Conservation (phyloP, 345 rosid species). For the Cochlearia excelsa region DNA sequence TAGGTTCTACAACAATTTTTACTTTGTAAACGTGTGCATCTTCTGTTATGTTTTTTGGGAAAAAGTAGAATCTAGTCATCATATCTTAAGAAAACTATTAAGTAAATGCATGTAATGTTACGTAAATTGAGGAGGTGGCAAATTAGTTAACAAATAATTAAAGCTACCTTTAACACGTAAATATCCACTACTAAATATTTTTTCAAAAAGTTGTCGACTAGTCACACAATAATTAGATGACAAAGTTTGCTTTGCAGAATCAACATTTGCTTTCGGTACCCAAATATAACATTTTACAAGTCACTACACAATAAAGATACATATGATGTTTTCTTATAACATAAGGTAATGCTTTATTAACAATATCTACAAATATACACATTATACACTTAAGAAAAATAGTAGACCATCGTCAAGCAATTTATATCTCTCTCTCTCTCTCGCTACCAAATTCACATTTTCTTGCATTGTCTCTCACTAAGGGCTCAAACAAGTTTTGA, state of each 20-base stretch:
- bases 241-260: conserved; percentile 16
- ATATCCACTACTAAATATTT: conserved; percentile 18
- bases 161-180: conserved; percentile 3
- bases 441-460: conserved; percentile 11
- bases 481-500: not conserved
- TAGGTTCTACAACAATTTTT: not conserved
- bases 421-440: conserved; percentile 12
- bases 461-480: not conserved
- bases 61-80: conserved; percentile 17
- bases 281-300: conserved; percentile 30
- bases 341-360: conserved; percentile 14
- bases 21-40: conserved; percentile 11
- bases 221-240: conserved; percentile 21
- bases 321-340: not conserved
- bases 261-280: not conserved
- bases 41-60: not conserved
- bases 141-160: conserved; percentile 7
- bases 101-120: not conserved
- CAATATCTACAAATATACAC: conserved; percentile 1
- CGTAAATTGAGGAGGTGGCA: conserved; percentile 22
- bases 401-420: conserved; percentile 13
- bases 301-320: conserved; percentile 17
- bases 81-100: not conserved
- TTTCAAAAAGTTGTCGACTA: conserved; percentile 17
- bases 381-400: not conserved